Percentiles rank a stretch among this genome's conserved stretches.
Conservation (phyloP, 805 yeast genomes). For the Brettanomyces custersianus region DNA sequence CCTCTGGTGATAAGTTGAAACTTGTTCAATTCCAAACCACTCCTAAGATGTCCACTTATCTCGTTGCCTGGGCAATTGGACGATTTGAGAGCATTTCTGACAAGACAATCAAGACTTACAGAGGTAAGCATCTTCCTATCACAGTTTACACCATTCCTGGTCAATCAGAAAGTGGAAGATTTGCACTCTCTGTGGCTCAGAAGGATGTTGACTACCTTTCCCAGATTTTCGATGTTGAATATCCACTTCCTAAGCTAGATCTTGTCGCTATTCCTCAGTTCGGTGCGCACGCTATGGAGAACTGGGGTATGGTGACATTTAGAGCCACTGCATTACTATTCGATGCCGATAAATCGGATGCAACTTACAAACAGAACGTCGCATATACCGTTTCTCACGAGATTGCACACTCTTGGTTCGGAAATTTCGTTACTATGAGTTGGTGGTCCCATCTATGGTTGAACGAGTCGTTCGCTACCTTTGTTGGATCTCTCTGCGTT, state of each 20-base stretch:
- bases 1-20: conserved; percentile 6
- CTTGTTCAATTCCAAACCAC: conserved; percentile 34
- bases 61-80: conserved; percentile 52
- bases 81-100: conserved; percentile 46
- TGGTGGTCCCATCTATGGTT: conserved; percentile 94
- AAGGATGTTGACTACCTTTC: conserved; percentile 43
- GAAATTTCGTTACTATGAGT: conserved; percentile 81
- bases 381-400: conserved; percentile 82
- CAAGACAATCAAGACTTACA: conserved; percentile 30
- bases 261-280: conserved; percentile 71
- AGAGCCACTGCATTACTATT: conserved; percentile 50
- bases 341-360: conserved; percentile 37
- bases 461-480: conserved; percentile 86
- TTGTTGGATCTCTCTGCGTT: conserved; percentile 68
- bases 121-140: conserved; percentile 36
- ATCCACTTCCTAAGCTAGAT: conserved; percentile 80
- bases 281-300: conserved; percentile 86
- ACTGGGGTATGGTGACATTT: conserved; percentile 75
- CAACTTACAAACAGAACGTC: conserved; percentile 55
- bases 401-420: conserved; percentile 89
- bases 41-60: conserved; percentile 47
- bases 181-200: conserved; percentile 40
- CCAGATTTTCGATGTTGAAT: conserved; percentile 39
- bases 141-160: conserved; percentile 47
- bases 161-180: conserved; percentile 34